A percentile compares a stretch with the other conserved stretches of the same genome.
These are phyloP conservation scores for Astrocystis sublimbata DNA, from an alignment of 495 filamentous ascomycete species.

Conservation along the genomic window DNA sequence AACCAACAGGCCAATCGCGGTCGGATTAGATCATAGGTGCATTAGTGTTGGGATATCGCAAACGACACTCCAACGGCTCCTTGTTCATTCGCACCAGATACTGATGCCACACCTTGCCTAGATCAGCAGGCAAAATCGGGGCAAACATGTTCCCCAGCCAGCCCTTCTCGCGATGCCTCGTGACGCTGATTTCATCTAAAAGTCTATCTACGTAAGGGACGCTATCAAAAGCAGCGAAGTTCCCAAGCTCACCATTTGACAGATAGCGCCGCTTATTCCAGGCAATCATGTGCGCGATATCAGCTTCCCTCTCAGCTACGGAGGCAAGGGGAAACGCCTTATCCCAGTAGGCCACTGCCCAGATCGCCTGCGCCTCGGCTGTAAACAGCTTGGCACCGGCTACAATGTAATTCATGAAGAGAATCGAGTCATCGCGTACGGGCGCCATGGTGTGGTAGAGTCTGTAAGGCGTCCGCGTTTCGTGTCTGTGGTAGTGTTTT, in stretches of 20 bases:
- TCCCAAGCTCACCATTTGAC: conserved; percentile 36
- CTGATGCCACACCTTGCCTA: conserved; percentile 18
- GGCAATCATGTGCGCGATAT: conserved; percentile 38
- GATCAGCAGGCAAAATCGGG: conserved; percentile 16
- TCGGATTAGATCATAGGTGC: too few species aligned
- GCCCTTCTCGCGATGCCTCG: conserved; percentile 16
- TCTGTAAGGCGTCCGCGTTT: conserved; percentile 36
- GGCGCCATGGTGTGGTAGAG: conserved; percentile 43
- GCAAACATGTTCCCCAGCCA: conserved; percentile 20
- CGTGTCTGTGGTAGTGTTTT: conserved; percentile 19
- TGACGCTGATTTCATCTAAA: conserved; percentile 7
- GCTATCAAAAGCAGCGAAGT: conserved; percentile 40
- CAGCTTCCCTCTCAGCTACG: conserved; percentile 29
- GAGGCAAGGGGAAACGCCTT: conserved; percentile 32
- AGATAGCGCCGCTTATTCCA: conserved; percentile 43
- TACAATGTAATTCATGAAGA: conserved; percentile 40
- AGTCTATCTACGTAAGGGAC: conserved; percentile 20
- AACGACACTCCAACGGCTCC: neutral
- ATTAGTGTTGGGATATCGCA: neutral
- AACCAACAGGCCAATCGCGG: too few species aligned
- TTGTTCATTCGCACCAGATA: conserved; percentile 12
- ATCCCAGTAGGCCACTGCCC: conserved; percentile 46
- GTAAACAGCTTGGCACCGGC: conserved; percentile 40
- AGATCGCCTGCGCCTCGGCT: conserved; percentile 48
- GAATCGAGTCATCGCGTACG: conserved; percentile 41